Evolutionary conservation across 768 basidiomycete species (phyloP).

Genomic region (Podaxis pistillaris): DNA sequence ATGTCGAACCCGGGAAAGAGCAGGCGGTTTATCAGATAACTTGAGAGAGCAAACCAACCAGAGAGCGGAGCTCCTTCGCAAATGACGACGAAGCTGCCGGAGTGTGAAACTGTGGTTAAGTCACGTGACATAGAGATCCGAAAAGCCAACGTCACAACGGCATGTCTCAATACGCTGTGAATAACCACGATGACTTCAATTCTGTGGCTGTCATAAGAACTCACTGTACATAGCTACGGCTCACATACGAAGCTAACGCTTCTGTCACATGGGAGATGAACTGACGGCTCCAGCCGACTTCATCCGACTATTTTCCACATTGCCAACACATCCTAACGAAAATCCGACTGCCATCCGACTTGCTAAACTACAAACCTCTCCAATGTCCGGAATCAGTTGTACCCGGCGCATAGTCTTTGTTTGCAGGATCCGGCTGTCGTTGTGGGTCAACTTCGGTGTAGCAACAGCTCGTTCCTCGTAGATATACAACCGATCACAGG

Average conservation of each 20-base stretch:
- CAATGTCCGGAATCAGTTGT: background rate
- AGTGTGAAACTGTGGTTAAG: background rate
- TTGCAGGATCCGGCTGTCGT: too few relatives aligned
- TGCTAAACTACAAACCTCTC: background rate
- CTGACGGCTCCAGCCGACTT: background rate
- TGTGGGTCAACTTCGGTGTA: too few relatives aligned
- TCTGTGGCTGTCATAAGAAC: too few relatives aligned
- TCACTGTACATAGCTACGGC: too few relatives aligned
- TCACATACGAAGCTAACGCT: too few relatives aligned
- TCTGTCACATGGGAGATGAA: background rate
- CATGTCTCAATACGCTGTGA: background rate
- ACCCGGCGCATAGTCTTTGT: background rate
- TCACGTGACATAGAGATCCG: conserved; percentile 6
- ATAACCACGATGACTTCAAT: background rate
- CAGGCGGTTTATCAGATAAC: conserved; percentile 10
- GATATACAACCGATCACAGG: background rate
- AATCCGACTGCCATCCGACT: background rate
- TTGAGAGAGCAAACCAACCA: conserved; percentile 1
- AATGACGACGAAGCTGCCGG: conserved; percentile 5
- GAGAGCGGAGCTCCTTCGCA: background rate
- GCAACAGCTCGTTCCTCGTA: background rate
- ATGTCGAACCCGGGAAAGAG: conserved; percentile 33
- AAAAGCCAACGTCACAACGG: background rate
- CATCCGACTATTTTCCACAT: background rate
- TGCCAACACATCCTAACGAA: background rate